These are phyloP conservation scores for Paraglomus occultum DNA, from an alignment of 192 early-diverging fungal species.

Conservation along the genomic window DNA sequence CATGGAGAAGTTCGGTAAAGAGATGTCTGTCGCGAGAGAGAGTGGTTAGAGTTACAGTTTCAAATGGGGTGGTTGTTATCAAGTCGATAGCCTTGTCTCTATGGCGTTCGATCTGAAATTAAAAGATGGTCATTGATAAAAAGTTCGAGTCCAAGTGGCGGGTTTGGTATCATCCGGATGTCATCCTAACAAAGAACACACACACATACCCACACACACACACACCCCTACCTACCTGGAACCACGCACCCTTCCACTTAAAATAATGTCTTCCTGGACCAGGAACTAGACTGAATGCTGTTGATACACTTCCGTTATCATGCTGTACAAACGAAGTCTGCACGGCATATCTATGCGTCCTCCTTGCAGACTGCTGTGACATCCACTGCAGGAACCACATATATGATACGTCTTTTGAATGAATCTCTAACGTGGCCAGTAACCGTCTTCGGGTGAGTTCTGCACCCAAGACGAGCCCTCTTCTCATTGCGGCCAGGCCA, in stretches of 20 bases:
- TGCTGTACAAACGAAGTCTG: constrained; percentile 86
- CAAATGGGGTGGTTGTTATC: constrained; percentile 88
- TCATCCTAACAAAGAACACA: too few species aligned
- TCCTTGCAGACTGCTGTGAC: constrained; percentile 51
- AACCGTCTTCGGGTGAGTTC: constrained; percentile 72
- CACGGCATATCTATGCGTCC: constrained; percentile 76
- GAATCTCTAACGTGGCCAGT: constrained; percentile 91
- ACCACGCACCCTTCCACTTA: constrained; percentile 74
- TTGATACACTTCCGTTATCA: constrained; percentile 85
- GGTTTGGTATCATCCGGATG: too few species aligned
- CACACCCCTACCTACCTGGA: constrained; percentile 58
- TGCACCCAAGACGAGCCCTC: constrained; percentile 66
- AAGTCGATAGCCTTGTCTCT: constrained; percentile 92
- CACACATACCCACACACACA: too few species aligned
- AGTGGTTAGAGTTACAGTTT: constrained; percentile 92
- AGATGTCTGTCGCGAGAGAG: constrained; percentile 76
- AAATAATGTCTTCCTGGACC: constrained; percentile 92
- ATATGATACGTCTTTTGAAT: constrained; percentile 90
- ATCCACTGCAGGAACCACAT: constrained; percentile 96
- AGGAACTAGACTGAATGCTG: constrained; percentile 84
- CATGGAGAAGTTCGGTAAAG: constrained; percentile 72
- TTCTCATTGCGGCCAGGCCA: constrained; percentile 71
- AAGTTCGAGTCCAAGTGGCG: too few species aligned
- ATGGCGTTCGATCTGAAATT: constrained; percentile 65
- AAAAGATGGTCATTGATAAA: too few species aligned